Evolutionary conservation across 2,329 filamentous ascomycete genomes (phyloP).

Genomic region (Pseudocercospora vitis): DNA sequence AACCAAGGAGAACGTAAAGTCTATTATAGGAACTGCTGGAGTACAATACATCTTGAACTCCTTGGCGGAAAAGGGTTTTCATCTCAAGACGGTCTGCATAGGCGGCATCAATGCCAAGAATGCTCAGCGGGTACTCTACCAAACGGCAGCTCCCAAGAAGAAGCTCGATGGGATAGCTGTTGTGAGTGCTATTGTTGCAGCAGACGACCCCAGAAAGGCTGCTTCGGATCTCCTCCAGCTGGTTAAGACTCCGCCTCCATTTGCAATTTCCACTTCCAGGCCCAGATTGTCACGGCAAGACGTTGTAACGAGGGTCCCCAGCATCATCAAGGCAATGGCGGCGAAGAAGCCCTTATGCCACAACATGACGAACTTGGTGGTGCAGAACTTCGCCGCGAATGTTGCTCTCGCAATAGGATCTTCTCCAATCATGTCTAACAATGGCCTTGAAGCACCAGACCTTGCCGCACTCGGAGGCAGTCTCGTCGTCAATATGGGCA

Average conservation of each 20-base stretch:
- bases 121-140: slow-evolving; percentile 70
- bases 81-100: slow-evolving; percentile 74
- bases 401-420: slow-evolving; percentile 81
- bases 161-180: slow-evolving; percentile 78
- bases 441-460: slow-evolving; percentile 77
- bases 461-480: slow-evolving; percentile 74
- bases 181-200: slow-evolving; percentile 83
- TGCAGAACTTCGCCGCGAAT: slow-evolving; percentile 93
- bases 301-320: slow-evolving; percentile 33
- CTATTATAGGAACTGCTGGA: slow-evolving; percentile 72
- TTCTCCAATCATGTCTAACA: slow-evolving; percentile 92
- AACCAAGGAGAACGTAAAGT: slow-evolving; percentile 86
- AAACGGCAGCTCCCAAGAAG: slow-evolving; percentile 60
- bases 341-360: slow-evolving; percentile 68
- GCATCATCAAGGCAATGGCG: slow-evolving; percentile 59
- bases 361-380: slow-evolving; percentile 97
- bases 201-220: slow-evolving; percentile 64
- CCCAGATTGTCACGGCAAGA: slow-evolving; percentile 34
- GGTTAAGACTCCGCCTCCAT: slow-evolving; percentile 48
- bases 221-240: slow-evolving; percentile 60
- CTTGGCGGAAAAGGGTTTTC: slow-evolving; percentile 52
- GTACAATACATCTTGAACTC: slow-evolving; percentile 64
- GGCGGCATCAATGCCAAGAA: slow-evolving; percentile 82
- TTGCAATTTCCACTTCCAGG: slow-evolving; percentile 33
- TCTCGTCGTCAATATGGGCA: slow-evolving; percentile 94